phyloP scores from a whole-genome alignment of 768 basidiomycete genomes.

The Leccinum truebloodii region DNA sequence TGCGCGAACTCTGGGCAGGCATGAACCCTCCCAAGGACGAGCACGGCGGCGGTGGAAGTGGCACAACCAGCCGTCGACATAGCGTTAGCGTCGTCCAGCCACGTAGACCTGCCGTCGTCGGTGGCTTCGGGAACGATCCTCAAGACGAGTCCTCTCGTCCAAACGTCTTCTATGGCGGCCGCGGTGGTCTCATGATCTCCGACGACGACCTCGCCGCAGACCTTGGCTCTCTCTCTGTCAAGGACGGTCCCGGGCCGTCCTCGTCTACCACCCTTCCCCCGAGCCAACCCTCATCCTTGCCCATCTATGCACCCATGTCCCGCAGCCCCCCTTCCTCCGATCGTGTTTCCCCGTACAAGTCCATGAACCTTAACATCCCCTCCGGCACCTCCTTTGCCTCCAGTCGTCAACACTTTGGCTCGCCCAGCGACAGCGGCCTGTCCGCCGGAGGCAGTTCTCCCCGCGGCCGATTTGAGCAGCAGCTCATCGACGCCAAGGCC shows the following conservation, averaged over 20 bases:
- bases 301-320: conserved; percentile 70
- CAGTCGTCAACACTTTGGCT: conserved; percentile 47
- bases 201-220: conserved; percentile 83
- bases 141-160: conserved; percentile 41
- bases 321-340: conserved; percentile 62
- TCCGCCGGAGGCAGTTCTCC: conserved; percentile 54
- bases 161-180: conserved; percentile 41
- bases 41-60: conserved; percentile 69
- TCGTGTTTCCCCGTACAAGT: conserved; percentile 53
- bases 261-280: conserved; percentile 52
- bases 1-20: conserved; percentile 77
- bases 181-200: conserved; percentile 65
- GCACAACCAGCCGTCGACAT: conserved; percentile 80
- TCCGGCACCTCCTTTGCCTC: conserved; percentile 42
- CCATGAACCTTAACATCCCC: conserved; percentile 64
- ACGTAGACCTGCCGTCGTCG: conserved; percentile 57
- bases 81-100: conserved; percentile 85
- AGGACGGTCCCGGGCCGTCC: conserved; percentile 34
- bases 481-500: conserved; percentile 42
- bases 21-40: conserved; percentile 64
- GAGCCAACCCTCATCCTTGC: conserved; percentile 73
- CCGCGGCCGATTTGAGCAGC: conserved; percentile 47
- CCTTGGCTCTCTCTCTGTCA: conserved; percentile 61
- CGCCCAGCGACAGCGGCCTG: conserved; percentile 63
- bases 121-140: conserved; percentile 55